Percentiles rank a stretch among this genome's conserved stretches.
phyloP scores from a whole-genome alignment of 805 yeast genomes.

The Ogataea neopini region DNA sequence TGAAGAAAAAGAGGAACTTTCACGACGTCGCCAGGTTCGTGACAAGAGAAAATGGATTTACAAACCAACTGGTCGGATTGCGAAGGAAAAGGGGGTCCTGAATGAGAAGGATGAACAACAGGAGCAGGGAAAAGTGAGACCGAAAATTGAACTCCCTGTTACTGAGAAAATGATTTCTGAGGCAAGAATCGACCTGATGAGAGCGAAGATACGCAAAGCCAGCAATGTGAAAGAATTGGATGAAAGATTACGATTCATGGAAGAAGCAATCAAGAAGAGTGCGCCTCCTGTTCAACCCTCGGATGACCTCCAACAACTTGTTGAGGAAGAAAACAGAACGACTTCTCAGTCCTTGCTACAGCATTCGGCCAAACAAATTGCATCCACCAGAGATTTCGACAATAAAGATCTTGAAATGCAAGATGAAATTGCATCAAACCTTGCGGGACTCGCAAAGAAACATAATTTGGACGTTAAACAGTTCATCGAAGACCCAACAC shows the following conservation, averaged over 20 bases:
- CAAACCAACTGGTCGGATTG: constrained; percentile 30
- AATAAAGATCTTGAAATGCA: constrained; percentile 42
- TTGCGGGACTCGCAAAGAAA: constrained; percentile 35
- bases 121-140: too few relatives aligned
- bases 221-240: constrained; percentile 29
- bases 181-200: constrained; percentile 35
- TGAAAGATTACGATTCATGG: constrained; percentile 23
- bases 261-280: constrained; percentile 2
- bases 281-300: neutral
- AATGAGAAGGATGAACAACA: neutral
- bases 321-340: constrained; percentile 33
- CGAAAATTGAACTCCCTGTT: neutral
- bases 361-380: constrained; percentile 35
- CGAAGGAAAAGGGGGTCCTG: constrained; percentile 21
- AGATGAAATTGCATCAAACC: constrained; percentile 41
- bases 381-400: constrained; percentile 38
- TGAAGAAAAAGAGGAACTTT: constrained; percentile 36
- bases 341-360: constrained; percentile 17
- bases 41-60: constrained; percentile 21
- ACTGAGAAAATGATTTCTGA: constrained; percentile 28
- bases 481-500: constrained; percentile 26
- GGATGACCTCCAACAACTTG: neutral
- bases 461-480: constrained; percentile 25
- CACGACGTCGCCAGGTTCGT: constrained; percentile 17
- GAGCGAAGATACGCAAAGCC: constrained; percentile 34